phyloP scores from a whole-genome alignment of 768 basidiomycete genomes.

The Leccinum subgranulosum region DNA sequence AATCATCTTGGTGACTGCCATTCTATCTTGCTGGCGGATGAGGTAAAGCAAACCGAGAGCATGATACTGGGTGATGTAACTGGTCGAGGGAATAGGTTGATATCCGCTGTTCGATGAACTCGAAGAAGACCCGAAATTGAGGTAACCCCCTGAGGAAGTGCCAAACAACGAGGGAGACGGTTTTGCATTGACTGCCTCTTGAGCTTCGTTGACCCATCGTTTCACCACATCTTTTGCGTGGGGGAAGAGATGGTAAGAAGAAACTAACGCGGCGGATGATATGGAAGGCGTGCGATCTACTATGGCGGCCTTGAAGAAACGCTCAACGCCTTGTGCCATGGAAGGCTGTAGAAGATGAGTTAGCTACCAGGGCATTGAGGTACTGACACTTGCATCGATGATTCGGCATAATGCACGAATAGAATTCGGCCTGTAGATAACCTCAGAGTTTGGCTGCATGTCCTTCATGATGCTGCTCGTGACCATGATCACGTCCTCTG shows the following conservation, averaged over 20 bases:
- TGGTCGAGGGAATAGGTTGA: constrained; percentile 83
- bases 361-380: constrained; percentile 35
- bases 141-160: constrained; percentile 54
- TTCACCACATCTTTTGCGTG: constrained; percentile 93
- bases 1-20: constrained; percentile 99
- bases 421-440: constrained; percentile 96
- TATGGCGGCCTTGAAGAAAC: constrained; percentile 99
- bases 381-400: constrained; percentile 68
- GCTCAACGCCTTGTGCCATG: constrained; percentile 98
- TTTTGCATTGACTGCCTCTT: constrained; percentile 93
- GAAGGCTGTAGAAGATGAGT: constrained; percentile 62
- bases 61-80: constrained; percentile 96
- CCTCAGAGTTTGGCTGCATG: constrained; percentile 98
- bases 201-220: constrained; percentile 99
- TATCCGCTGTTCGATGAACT: constrained; percentile 55
- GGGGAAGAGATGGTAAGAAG: constrained; percentile 95
- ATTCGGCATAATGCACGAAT: constrained; percentile 95
- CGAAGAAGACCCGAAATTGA: constrained; percentile 63
- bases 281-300: constrained; percentile 96
- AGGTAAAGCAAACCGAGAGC: constrained; percentile 90
- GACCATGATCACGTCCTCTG: constrained; percentile 99
- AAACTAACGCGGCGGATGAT: constrained; percentile 93
- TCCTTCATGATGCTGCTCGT: constrained; percentile 99
- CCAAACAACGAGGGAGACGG: constrained; percentile 68
- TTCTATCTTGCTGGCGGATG: constrained; percentile 95